Evolutionary conservation across 352 stramenopile species (phyloP), one percentile per base, ranked within the genome.

Genomic region (Phytophthora vignae): DNA sequence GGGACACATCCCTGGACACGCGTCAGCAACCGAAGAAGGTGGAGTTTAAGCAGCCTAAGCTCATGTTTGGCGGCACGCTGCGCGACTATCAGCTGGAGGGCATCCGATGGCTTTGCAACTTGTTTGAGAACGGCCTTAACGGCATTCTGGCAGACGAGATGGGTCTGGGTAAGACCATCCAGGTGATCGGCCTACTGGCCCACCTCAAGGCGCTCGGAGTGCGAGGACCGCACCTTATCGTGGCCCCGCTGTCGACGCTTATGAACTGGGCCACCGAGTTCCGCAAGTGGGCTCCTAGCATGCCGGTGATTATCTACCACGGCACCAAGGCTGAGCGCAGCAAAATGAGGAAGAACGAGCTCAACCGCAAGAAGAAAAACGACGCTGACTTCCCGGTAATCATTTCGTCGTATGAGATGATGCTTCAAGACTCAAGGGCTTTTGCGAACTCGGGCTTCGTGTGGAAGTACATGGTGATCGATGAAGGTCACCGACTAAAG

Each of bases 281-380:
- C 67, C 67, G 70, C 31, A 91, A 91, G 67, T 96, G 84, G 82
- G 74, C 84, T 27, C 90, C 90, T 3, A 82, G 83, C 56, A 94
- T 99, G 55, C 99, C 99, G 42, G 95, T 90, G 8, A 84, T 99
- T 31, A 91, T 99, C 4, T 99, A 99, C 76, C 98, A 99, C 78
- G 98, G 98, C 19, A 95, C 76, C 0, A 82, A 75, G 9, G 54
- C 78, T 12, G 69, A 78, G 10, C 90, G 90, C 10, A 77, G 73
- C 12, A 55, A 71, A 11, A 79, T 95, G 52, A 84, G 83, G 19
- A 73, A 75, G 33, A 69, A 76, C n/a, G 60, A 83, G 61, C 77
- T 96, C 11, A 80, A 84, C 36, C 76, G 79, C 52, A 77, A 77
- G 50, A 88, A 78, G 46, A 84, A 82, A 57, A 74, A 81, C 38